phyloP scores from a whole-genome alignment of 176 grass and related monocot species.

The Aegilops bicornis region DNA sequence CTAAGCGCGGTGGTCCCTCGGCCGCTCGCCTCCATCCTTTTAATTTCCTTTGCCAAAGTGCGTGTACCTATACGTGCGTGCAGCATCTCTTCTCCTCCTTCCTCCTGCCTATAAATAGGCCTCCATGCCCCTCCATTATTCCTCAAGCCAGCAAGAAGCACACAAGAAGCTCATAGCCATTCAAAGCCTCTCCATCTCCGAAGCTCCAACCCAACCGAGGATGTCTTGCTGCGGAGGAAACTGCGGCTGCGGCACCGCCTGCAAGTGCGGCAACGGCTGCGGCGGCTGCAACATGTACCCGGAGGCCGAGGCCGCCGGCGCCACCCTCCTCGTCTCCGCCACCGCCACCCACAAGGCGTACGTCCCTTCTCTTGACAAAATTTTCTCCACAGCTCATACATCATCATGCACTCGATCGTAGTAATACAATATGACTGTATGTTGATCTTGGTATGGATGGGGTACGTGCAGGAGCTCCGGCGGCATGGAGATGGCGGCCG shows the following conservation, averaged over 20 bases:
- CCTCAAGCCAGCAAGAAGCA: conserved; percentile 24
- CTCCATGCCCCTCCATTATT: not conserved
- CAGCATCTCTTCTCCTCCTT: not conserved
- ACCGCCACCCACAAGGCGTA: conserved; percentile 33
- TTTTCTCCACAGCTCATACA: no score
- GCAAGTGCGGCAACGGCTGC: conserved; percentile 53
- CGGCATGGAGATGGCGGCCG: conserved; percentile 29
- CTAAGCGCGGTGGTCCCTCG: conserved; percentile 31
- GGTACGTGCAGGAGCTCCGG: conserved; percentile 28
- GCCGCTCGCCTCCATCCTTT: conserved; percentile 10
- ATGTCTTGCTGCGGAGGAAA: conserved; percentile 65
- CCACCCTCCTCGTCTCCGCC: conserved; percentile 23
- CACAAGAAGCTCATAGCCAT: not conserved
- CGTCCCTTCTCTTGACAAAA: no score
- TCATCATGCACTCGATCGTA: not conserved
- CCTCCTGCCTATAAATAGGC: conserved; percentile 26
- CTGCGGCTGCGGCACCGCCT: conserved; percentile 49
- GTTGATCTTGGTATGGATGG: not conserved
- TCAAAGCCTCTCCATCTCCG: not conserved
- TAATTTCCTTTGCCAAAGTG: conserved; percentile 15
- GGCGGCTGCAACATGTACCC: conserved; percentile 58
- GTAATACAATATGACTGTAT: not conserved
- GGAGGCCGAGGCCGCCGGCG: conserved; percentile 15
- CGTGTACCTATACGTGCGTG: not conserved
- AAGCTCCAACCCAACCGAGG: conserved; percentile 8